A percentile compares a stretch with the other conserved stretches of the same genome.
Conservation (phyloP, 352 stramenopile species). For the Blastocystis sp. region DNA sequence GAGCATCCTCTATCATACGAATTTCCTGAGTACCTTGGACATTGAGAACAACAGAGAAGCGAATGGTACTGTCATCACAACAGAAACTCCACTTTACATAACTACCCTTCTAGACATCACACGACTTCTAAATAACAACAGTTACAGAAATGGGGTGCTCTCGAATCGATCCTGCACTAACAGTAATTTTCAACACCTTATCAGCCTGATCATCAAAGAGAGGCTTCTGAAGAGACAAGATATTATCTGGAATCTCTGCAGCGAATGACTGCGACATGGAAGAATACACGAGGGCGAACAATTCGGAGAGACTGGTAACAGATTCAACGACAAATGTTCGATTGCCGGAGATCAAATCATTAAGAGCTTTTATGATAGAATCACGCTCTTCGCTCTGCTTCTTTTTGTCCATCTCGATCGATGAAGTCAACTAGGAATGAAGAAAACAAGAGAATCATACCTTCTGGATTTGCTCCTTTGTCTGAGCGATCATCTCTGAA, state of each 20-base stretch:
- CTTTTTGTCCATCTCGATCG: background rate
- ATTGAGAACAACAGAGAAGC: background rate
- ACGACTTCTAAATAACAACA: background rate
- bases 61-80: background rate
- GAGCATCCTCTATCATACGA: background rate
- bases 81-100: constrained; percentile 10
- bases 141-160: constrained; percentile 5
- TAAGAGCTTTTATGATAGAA: background rate
- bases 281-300: background rate
- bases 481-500: background rate
- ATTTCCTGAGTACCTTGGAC: background rate
- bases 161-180: background rate
- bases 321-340: background rate
- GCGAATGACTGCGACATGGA: background rate
- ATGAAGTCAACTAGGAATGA: background rate
- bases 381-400: background rate
- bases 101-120: background rate
- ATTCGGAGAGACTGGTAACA: background rate
- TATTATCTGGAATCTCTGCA: background rate
- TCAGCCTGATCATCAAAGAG: background rate
- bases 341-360: background rate
- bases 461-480: background rate
- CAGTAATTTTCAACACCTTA: background rate
- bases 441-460: background rate
- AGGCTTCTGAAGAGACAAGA: background rate